Conservation (phyloP, 768 basidiomycete species). For the Boletus tylopilopsis region DNA sequence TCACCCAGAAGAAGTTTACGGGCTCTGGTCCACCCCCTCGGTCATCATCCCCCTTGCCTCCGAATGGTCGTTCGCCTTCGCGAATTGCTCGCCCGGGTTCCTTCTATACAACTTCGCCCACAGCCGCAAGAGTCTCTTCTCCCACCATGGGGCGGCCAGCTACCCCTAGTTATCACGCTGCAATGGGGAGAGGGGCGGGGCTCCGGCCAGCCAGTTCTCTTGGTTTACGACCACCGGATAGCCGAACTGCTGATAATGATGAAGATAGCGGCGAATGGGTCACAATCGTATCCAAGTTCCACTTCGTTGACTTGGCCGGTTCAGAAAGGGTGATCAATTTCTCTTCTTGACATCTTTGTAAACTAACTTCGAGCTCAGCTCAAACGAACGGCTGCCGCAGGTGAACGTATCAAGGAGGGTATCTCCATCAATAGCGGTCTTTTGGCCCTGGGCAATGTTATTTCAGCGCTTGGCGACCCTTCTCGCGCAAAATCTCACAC, state of each 20-base stretch:
- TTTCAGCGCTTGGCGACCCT: constrained; percentile 95
- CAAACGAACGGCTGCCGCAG: constrained; percentile 93
- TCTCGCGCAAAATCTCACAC: constrained; percentile 79
- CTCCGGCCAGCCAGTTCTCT: constrained; percentile 78
- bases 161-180: constrained; percentile 75
- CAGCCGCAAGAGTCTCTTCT: constrained; percentile 53
- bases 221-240: constrained; percentile 60
- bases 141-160: constrained; percentile 75
- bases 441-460: constrained; percentile 95
- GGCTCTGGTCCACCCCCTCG: constrained; percentile 69
- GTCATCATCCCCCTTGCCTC: constrained; percentile 74
- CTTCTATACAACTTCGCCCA: constrained; percentile 47
- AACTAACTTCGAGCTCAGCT: constrained; percentile 47
- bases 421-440: constrained; percentile 98
- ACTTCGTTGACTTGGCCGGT: constrained; percentile 97
- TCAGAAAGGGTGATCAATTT: constrained; percentile 72
- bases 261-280: constrained; percentile 80
- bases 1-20: constrained; percentile 84
- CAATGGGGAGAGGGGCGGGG: constrained; percentile 64
- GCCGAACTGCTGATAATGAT: constrained; percentile 37
- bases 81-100: constrained; percentile 83
- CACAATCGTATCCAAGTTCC: constrained; percentile 92
- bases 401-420: constrained; percentile 98
- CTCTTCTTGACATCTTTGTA: constrained; percentile 2
- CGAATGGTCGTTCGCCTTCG: constrained; percentile 70